These are phyloP conservation scores for Cajanus cajan DNA, from an alignment of 306 rosid genomes.

Conservation along the genomic window DNA sequence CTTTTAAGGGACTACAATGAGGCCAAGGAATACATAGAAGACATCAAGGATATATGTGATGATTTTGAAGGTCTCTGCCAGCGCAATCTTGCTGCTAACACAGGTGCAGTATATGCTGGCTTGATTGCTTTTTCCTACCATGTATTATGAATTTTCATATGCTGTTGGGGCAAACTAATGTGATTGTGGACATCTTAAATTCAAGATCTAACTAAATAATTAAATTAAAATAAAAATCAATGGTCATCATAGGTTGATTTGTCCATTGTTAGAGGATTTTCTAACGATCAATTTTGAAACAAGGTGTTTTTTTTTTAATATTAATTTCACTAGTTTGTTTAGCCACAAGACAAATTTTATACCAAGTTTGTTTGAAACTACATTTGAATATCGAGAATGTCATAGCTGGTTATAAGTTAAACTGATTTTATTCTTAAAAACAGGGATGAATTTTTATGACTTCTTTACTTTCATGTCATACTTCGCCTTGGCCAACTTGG, in stretches of 20 bases:
- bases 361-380: conserved; percentile 12
- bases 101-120: conserved; percentile 29
- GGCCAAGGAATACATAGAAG: conserved; percentile 93
- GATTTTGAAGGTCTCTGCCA: conserved; percentile 95
- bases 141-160: conserved; percentile 10
- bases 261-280: background rate
- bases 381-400: background rate
- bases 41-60: conserved; percentile 84
- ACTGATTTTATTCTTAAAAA: conserved; percentile 33
- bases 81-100: conserved; percentile 88
- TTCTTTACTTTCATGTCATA: conserved; percentile 60
- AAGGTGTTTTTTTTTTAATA: background rate
- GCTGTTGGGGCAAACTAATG: conserved; percentile 12
- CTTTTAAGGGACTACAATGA: conserved; percentile 78
- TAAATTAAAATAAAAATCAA: background rate
- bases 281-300: background rate
- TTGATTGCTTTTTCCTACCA: conserved; percentile 7
- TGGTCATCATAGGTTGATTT: background rate
- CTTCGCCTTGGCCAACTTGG: conserved; percentile 60
- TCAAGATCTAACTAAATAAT: background rate
- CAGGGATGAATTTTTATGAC: conserved; percentile 89
- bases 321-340: conserved; percentile 6
- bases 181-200: background rate
- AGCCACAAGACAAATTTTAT: background rate
- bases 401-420: background rate